Evolutionary conservation across 345 rosid species (phyloP).

Genomic region (Noccaea caerulescens): DNA sequence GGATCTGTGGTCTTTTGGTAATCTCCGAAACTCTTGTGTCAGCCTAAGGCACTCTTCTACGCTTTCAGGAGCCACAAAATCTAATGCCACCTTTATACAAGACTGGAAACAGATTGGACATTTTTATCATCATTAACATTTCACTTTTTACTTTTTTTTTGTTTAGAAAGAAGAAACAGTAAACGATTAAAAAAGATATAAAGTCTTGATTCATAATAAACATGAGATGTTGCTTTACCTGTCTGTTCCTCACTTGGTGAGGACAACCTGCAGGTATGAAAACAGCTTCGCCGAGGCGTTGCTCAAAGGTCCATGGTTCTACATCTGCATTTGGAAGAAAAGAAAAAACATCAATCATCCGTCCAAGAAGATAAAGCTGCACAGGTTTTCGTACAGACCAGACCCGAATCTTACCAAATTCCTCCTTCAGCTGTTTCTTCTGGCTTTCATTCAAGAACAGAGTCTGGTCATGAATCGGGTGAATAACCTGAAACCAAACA

Average conservation of each 20-base stretch:
- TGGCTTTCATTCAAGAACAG: conserved; percentile 65
- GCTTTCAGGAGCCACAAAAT: conserved; percentile 71
- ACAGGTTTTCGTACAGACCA: neutral
- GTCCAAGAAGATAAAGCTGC: neutral
- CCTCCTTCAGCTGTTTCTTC: conserved; percentile 73
- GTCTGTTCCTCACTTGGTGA: conserved; percentile 46
- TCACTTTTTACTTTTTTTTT: neutral
- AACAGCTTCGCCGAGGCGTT: conserved; percentile 46
- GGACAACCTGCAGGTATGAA: conserved; percentile 50
- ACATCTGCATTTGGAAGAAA: conserved; percentile 23
- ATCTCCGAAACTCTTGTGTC: conserved; percentile 63
- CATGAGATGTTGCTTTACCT: conserved; percentile 20
- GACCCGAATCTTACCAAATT: conserved; percentile 55
- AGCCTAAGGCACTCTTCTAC: conserved; percentile 61
- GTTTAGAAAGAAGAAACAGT: conserved; percentile 4
- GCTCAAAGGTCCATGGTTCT: conserved; percentile 51
- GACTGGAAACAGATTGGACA: conserved; percentile 46
- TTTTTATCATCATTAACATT: conserved; percentile 9
- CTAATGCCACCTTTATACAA: conserved; percentile 71
- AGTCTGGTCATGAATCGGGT: conserved; percentile 80
- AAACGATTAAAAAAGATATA: neutral
- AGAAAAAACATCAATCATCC: neutral
- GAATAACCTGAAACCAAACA: conserved; percentile 55
- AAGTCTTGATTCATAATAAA: conserved; percentile 10
- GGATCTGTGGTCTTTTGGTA: conserved; percentile 56